Evolutionary conservation across 257 asterid species (phyloP).

Genomic region (Jacaranda copaia): DNA sequence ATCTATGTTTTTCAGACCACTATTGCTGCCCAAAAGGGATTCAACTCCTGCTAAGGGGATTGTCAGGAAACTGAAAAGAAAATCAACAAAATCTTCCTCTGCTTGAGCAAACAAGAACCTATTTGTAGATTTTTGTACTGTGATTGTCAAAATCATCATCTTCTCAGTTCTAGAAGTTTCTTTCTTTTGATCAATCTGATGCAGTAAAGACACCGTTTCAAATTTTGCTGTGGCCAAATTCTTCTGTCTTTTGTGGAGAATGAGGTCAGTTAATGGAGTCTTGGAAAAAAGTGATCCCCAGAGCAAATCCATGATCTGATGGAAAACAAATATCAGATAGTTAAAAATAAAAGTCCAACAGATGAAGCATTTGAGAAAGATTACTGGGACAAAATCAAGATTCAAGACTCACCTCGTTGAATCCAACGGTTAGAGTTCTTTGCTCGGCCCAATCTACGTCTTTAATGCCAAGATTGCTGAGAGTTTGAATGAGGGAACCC

Average conservation of each 20-base stretch:
- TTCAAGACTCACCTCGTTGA: conserved; percentile 25
- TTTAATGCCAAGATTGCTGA: conserved; percentile 13
- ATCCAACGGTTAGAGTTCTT: conserved; percentile 8
- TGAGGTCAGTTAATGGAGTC: conserved; percentile 34
- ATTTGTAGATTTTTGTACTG: conserved; percentile 31
- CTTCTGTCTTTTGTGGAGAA: neutral
- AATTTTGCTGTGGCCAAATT: too few species aligned
- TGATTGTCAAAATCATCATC: conserved; percentile 16
- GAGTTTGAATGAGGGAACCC: neutral
- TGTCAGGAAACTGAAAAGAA: conserved; percentile 31
- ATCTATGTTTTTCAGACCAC: conserved; percentile 9
- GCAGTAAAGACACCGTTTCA: too few species aligned
- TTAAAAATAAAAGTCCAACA: too few species aligned
- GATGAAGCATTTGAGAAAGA: neutral
- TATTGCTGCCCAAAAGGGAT: conserved; percentile 11
- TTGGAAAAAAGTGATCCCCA: conserved; percentile 10
- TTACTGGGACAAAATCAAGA: neutral
- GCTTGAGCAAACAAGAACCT: conserved; percentile 37
- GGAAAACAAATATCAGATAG: neutral
- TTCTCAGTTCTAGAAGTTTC: neutral
- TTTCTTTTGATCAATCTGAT: neutral
- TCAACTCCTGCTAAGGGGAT: conserved; percentile 34
- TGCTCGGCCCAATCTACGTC: conserved; percentile 21
- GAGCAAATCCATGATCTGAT: conserved; percentile 34
- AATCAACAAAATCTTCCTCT: conserved; percentile 27